Evolutionary conservation across 768 basidiomycete genomes (phyloP).

Genomic region (Auriscalpium orientale): DNA sequence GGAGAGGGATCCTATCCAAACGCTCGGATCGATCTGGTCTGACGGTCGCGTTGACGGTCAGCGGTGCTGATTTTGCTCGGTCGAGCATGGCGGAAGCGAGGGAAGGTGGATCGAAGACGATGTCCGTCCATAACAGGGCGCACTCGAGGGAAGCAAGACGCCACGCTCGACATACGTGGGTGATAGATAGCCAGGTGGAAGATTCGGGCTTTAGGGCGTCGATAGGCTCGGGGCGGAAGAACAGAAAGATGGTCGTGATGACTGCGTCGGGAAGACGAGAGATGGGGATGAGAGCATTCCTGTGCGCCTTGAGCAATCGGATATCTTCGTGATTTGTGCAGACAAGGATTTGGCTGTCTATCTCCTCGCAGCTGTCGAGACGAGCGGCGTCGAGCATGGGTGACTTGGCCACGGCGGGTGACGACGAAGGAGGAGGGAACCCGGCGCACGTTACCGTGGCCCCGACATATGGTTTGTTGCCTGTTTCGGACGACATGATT

Average conservation of each 20-base stretch:
- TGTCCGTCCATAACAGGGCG: slow-evolving; percentile 11
- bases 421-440: background rate
- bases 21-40: background rate
- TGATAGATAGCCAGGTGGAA: slow-evolving; percentile 4
- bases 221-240: background rate
- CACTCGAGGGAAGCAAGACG: slow-evolving; percentile 9
- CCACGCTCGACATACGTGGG: slow-evolving; percentile 12
- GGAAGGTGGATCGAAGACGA: slow-evolving; percentile 6
- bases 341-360: background rate
- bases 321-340: background rate
- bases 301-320: background rate
- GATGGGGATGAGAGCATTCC: slow-evolving; percentile 6
- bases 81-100: slow-evolving; percentile 10
- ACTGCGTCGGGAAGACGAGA: slow-evolving; percentile 9
- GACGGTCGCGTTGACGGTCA: slow-evolving; percentile 1
- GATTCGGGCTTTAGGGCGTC: background rate
- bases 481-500: background rate
- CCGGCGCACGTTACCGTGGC: background rate
- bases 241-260: slow-evolving; percentile 10
- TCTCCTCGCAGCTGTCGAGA: background rate
- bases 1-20: background rate
- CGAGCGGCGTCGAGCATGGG: background rate
- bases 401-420: too few relatives aligned
- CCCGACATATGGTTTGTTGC: background rate
- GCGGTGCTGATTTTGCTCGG: slow-evolving; percentile 5